Evolutionary conservation across 2,329 filamentous ascomycete species (phyloP).

Genomic region (Fusarium mundagurra): DNA sequence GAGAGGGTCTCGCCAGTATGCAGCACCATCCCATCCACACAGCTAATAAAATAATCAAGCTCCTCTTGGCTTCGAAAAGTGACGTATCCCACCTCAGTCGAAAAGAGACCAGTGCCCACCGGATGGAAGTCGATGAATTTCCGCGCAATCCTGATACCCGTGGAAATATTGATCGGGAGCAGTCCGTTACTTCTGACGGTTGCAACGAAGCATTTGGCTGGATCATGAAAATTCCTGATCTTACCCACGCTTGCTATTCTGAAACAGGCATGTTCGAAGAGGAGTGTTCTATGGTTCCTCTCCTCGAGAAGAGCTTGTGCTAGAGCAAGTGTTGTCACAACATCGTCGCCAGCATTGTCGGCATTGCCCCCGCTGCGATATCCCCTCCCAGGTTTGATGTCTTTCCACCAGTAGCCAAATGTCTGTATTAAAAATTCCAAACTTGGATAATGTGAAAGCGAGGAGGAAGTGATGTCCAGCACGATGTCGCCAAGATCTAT

Average conservation of each 20-base stretch:
- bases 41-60: not conserved
- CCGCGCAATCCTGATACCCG: constrained; percentile 9
- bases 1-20: constrained; percentile 3
- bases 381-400: not conserved
- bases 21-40: not conserved
- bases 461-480: not conserved
- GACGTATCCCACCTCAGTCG: not conserved
- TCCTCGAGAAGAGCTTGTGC: not conserved
- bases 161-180: constrained; percentile 7
- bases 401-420: constrained; percentile 6
- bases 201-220: not conserved
- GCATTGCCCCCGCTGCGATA: not conserved
- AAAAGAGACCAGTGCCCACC: not conserved
- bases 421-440: not conserved
- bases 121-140: constrained; percentile 5
- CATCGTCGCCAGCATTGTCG: constrained; percentile 31
- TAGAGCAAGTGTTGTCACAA: constrained; percentile 16
- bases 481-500: constrained; percentile 24
- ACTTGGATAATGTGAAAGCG: not conserved
- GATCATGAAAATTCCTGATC: not conserved
- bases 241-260: fast-evolving
- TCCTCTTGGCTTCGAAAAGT: constrained; percentile 2
- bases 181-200: not conserved
- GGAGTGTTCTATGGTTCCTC: not conserved
- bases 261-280: not conserved